A percentile compares a stretch with the other conserved stretches of the same genome.
Conservation (phyloP, 2,329 filamentous ascomycete species). For the Hymenoscyphus scutula region DNA sequence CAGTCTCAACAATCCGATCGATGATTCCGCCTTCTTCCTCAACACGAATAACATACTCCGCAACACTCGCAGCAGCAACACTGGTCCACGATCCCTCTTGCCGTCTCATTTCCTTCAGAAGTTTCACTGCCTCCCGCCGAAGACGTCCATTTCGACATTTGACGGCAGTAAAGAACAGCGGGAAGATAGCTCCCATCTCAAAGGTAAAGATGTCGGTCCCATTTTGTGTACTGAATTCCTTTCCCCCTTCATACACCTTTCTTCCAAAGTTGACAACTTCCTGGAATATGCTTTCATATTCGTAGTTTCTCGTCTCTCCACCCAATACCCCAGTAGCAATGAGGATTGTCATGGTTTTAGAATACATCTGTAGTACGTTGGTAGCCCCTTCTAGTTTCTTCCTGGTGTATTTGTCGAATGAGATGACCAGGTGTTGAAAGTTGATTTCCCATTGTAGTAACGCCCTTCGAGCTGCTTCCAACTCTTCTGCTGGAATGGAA, state of each 20-base stretch:
- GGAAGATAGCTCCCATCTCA: conserved; percentile 20
- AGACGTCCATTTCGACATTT: conserved; percentile 19
- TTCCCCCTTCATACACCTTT: neutral
- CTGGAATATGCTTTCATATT: conserved; percentile 5
- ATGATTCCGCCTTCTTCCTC: conserved; percentile 16
- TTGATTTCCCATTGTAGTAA: conserved; percentile 6
- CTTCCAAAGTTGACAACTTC: conserved; percentile 15
- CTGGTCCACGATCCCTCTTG: conserved; percentile 65
- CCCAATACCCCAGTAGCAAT: neutral
- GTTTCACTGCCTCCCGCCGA: conserved; percentile 13
- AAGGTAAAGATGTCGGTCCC: conserved; percentile 15
- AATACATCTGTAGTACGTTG: neutral
- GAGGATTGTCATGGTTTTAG: neutral
- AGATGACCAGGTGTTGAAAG: neutral
- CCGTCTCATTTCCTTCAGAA: conserved; percentile 51
- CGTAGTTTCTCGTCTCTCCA: neutral
- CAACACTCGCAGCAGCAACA: conserved; percentile 4
- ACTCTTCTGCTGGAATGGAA: conserved; percentile 12
- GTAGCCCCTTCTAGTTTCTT: neutral
- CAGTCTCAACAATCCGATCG: conserved; percentile 7
- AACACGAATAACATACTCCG: conserved; percentile 17
- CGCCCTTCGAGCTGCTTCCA: conserved; percentile 5
- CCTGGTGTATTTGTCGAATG: neutral
- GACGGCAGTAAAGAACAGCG: conserved; percentile 14
- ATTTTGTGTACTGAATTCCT: neutral